Conservation (phyloP, 2,329 filamentous ascomycete genomes). For the Xylaria hypoxylon region DNA sequence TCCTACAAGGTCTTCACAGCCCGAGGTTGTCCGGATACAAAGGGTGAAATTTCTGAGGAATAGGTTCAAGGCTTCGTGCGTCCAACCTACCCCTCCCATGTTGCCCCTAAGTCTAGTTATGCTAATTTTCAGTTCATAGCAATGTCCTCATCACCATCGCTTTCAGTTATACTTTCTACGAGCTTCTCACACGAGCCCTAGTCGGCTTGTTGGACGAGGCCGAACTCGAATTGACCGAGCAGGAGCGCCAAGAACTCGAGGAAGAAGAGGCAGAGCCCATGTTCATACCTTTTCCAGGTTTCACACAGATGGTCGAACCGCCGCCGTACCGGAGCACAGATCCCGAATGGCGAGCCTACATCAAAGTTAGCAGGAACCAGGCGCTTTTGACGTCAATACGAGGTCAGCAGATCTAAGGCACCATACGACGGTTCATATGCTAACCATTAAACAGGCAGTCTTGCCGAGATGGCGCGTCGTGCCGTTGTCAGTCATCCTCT, state of each 20-base stretch:
- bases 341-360: slow-evolving; percentile 72
- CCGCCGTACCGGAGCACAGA: slow-evolving; percentile 66
- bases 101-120: neutral
- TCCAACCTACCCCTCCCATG: neutral
- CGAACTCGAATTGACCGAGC: slow-evolving; percentile 56
- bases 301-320: slow-evolving; percentile 61
- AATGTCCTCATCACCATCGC: slow-evolving; percentile 50
- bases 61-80: slow-evolving; percentile 46
- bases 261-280: slow-evolving; percentile 59
- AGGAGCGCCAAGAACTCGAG: slow-evolving; percentile 57
- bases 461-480: slow-evolving; percentile 57
- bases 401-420: slow-evolving; percentile 52
- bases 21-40: slow-evolving; percentile 46
- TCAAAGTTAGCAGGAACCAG: slow-evolving; percentile 67
- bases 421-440: slow-evolving; percentile 10
- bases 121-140: slow-evolving; percentile 29
- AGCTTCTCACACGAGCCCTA: slow-evolving; percentile 58
- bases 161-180: slow-evolving; percentile 53
- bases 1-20: slow-evolving; percentile 29
- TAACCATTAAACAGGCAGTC: slow-evolving; percentile 53
- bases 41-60: slow-evolving; percentile 47
- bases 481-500: slow-evolving; percentile 58
- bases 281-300: slow-evolving; percentile 73
- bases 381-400: slow-evolving; percentile 61
- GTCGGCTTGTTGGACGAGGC: slow-evolving; percentile 57